Conservation (phyloP, 1,284 basidiomycete genomes). For the Moesziomyces parantarcticus region DNA sequence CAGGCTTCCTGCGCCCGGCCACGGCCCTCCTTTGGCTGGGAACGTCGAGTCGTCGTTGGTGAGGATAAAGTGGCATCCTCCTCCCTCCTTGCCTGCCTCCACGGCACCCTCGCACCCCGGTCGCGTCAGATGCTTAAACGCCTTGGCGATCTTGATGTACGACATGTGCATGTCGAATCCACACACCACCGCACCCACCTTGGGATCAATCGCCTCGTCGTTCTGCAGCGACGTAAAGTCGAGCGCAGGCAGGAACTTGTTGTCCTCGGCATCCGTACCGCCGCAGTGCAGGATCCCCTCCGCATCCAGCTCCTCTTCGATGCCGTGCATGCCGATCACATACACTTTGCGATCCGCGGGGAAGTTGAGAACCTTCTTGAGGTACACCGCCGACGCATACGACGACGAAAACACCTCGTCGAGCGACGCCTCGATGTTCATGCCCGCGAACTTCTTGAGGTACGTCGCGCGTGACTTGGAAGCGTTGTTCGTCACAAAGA, state of each 20-base stretch:
- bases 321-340: conserved; percentile 89
- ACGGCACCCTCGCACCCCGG: conserved; percentile 50
- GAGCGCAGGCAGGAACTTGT: conserved; percentile 78
- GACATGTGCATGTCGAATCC: conserved; percentile 72
- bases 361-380: conserved; percentile 87
- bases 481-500: conserved; percentile 99
- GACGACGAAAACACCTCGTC: conserved; percentile 96
- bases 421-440: conserved; percentile 81
- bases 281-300: conserved; percentile 85
- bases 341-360: conserved; percentile 94
- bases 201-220: conserved; percentile 74
- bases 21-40: conserved; percentile 80
- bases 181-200: conserved; percentile 88
- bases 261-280: conserved; percentile 86
- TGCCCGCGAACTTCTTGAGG: conserved; percentile 88
- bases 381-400: conserved; percentile 90
- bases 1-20: conserved; percentile 83
- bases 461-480: conserved; percentile 87
- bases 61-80: conserved; percentile 84
- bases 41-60: conserved; percentile 94
- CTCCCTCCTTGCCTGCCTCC: conserved; percentile 73
- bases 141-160: conserved; percentile 93
- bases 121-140: conserved; percentile 82
- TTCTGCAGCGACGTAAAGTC: conserved; percentile 75
- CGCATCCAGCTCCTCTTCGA: conserved; percentile 89